These are phyloP conservation scores for Serendipita sp. DNA, from an alignment of 768 basidiomycete genomes.

Conservation along the genomic window DNA sequence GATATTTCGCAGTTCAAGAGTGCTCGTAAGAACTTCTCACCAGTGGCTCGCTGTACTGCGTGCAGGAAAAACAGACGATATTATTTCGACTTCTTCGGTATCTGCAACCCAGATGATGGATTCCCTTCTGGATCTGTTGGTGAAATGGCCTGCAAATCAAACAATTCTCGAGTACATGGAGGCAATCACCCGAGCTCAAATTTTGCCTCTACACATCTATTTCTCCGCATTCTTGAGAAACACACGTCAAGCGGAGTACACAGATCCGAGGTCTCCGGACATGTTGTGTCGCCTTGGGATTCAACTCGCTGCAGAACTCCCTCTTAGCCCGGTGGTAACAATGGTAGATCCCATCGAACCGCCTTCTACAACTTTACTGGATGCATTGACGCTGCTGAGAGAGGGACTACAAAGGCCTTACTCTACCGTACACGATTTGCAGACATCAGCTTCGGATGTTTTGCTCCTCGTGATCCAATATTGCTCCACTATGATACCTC, in stretches of 20 bases:
- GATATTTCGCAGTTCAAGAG: background rate
- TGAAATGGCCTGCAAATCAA: background rate
- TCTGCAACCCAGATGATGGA: background rate
- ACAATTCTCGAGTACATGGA: background rate
- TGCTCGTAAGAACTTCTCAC: background rate
- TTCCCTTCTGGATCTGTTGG: background rate
- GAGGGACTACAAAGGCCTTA: background rate
- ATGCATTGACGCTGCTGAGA: background rate
- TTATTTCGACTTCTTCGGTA: background rate
- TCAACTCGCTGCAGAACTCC: background rate
- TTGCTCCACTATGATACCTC: background rate
- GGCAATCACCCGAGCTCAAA: background rate
- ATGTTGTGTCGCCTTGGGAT: background rate
- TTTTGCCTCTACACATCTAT: background rate
- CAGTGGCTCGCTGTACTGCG: background rate
- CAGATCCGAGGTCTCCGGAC: background rate
- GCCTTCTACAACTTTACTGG: background rate
- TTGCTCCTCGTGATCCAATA: background rate
- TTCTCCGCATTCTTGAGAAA: background rate
- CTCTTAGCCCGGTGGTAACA: background rate
- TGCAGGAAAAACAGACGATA: background rate
- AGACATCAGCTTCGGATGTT: background rate
- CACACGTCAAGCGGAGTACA: background rate
- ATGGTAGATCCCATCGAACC: background rate
- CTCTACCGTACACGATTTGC: background rate